Conservation (phyloP, 345 rosid species). For the Streptanthus diversifolius region DNA sequence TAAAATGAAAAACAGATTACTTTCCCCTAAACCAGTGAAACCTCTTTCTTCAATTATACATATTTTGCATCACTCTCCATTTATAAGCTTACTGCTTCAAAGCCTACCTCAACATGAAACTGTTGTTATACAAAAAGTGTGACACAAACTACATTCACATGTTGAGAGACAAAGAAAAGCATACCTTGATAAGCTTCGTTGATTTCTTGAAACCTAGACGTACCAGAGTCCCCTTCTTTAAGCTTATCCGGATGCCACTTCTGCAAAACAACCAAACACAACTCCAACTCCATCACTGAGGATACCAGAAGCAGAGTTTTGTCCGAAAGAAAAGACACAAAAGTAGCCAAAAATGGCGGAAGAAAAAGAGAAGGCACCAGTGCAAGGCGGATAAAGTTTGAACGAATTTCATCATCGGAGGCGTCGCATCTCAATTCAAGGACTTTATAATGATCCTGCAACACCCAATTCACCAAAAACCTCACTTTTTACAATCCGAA, state of each 20-base stretch:
- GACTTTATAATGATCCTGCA: slow-evolving; percentile 85
- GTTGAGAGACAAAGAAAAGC: not conserved
- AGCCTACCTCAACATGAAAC: not conserved
- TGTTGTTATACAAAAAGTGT: not conserved
- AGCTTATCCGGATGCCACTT: slow-evolving; percentile 98
- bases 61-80: not conserved
- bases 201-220: slow-evolving; percentile 89
- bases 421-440: slow-evolving; percentile 81
- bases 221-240: slow-evolving; percentile 55
- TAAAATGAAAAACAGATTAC: not conserved
- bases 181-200: slow-evolving; percentile 94
- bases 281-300: not conserved
- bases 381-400: slow-evolving; percentile 89
- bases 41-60: not conserved
- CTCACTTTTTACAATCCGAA: not conserved
- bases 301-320: not conserved
- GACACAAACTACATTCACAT: not conserved
- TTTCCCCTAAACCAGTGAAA: not conserved
- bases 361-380: slow-evolving; percentile 43
- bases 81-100: not conserved
- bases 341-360: not conserved
- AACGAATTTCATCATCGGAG: slow-evolving; percentile 79
- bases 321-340: not conserved
- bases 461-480: not conserved
- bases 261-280: slow-evolving; percentile 39